Base-by-base conservation (phyloP, 495 filamentous ascomycete species). In the Articulospora tetracladia region DNA sequence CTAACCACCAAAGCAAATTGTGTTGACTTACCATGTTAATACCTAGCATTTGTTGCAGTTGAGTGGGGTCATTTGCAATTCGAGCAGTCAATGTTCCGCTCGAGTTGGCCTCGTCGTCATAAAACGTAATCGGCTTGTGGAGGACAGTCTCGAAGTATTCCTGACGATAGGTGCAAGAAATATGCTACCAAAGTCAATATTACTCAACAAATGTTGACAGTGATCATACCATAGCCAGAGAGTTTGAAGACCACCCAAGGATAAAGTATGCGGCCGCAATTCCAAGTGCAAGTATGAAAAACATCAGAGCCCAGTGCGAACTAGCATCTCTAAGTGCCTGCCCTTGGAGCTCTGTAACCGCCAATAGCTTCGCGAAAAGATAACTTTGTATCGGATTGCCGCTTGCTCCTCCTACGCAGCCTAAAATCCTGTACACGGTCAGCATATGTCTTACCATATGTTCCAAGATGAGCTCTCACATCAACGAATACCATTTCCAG, bases 271-370 rank as follows among this genome's bases (percentile, higher is more conserved):
- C 77, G 17, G 78, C 55, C 0, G 70, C 76, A 2, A 81, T 74
- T 41, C 73, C 77, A 4, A 79, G 65, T 20, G 82, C 83, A 0
- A 88, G 73, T 13, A 79, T 69, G 50, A 87, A 81, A 66, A 88
- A 88, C 80, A 86, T 86, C 28, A 88, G 63, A 17, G 83, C 78
- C 84, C 84, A 89, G 58, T 88, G 87, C 53, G 77, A 78, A 23
- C 75, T 79, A 1, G 72, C 59, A 1, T 59, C 61, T 25, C 68
- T 58, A 19, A 85, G 69, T 50, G 69, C 64, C 1, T 73, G 63
- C 8, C 72, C 72, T 2, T 6, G 19, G 10, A 25, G 23, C 11
- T 24, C 6, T 4, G 23, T 27, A 12, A 77, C 73, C 0, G 70
- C 73, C n/a, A 83, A 69, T 15, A 78, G 67, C 3, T 74, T 71